These are phyloP conservation scores for Metschnikowia picachoensis DNA, from an alignment of 805 yeast genomes.

Conservation along the genomic window DNA sequence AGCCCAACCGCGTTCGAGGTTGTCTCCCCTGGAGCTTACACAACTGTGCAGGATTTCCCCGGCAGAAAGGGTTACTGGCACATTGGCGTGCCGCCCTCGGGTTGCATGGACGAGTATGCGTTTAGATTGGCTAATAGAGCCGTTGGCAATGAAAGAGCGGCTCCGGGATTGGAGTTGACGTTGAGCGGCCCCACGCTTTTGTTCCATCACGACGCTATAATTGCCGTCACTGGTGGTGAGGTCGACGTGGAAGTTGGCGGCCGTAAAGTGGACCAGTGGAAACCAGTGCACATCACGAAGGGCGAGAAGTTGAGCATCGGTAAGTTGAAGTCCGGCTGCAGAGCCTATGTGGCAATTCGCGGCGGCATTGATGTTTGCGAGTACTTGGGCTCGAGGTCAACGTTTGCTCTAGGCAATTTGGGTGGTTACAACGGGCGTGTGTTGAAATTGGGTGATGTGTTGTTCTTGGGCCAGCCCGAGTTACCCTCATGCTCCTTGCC, in stretches of 20 bases:
- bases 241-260: constrained; percentile 67
- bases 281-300: constrained; percentile 62
- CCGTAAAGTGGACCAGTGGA: constrained; percentile 54
- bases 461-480: constrained; percentile 78
- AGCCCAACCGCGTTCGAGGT: constrained; percentile 83
- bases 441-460: constrained; percentile 86
- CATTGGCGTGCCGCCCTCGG: constrained; percentile 97
- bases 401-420: constrained; percentile 88
- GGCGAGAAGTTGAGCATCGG: constrained; percentile 84
- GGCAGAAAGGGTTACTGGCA: constrained; percentile 86
- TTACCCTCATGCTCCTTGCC: constrained; percentile 67
- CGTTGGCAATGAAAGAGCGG: constrained; percentile 77
- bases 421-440: constrained; percentile 96
- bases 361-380: constrained; percentile 94
- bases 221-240: constrained; percentile 86
- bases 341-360: constrained; percentile 84
- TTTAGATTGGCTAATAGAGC: constrained; percentile 85
- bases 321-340: constrained; percentile 75
- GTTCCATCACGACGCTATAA: constrained; percentile 76
- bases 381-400: constrained; percentile 92
- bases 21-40: constrained; percentile 86
- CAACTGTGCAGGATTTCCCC: constrained; percentile 94
- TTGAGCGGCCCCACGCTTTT: constrained; percentile 79
- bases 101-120: constrained; percentile 94
- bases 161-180: constrained; percentile 91